These are phyloP conservation scores for Populus hybrid DNA, from an alignment of 441 rosid genomes.

Conservation along the genomic window DNA sequence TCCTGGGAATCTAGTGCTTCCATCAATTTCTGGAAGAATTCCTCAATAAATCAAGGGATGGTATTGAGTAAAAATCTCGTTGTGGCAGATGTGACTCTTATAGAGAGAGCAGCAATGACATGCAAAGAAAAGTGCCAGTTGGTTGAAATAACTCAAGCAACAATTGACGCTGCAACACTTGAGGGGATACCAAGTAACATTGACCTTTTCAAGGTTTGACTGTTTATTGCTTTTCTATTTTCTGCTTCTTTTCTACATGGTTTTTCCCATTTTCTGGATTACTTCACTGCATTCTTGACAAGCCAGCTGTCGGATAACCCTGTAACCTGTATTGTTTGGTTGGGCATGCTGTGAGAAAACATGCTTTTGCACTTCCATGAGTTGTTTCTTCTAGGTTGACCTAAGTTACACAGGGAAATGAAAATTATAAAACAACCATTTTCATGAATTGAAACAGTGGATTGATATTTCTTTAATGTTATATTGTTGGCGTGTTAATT, in stretches of 20 bases:
- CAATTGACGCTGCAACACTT: conserved; percentile 89
- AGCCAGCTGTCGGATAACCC: background rate
- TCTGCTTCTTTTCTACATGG: background rate
- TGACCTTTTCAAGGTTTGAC: conserved; percentile 84
- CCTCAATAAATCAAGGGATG: conserved; percentile 53
- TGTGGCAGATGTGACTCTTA: conserved; percentile 68
- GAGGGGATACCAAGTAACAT: conserved; percentile 95
- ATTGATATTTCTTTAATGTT: background rate
- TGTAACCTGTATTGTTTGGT: background rate
- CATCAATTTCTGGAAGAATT: conserved; percentile 71
- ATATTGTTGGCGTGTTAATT: background rate
- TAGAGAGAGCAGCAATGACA: conserved; percentile 68
- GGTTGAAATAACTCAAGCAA: conserved; percentile 90
- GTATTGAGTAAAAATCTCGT: conserved; percentile 79
- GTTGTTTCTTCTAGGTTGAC: background rate
- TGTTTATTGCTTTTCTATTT: background rate
- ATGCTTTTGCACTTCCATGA: background rate
- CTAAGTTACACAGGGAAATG: background rate
- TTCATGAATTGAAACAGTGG: background rate
- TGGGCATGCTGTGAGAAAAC: background rate
- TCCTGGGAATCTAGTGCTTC: conserved; percentile 85
- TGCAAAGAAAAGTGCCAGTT: conserved; percentile 67
- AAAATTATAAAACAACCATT: background rate
- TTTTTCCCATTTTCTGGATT: background rate
- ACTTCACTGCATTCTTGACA: background rate